phyloP scores from a whole-genome alignment of 306 rosid species.

The Hippophae gyantsensis region DNA sequence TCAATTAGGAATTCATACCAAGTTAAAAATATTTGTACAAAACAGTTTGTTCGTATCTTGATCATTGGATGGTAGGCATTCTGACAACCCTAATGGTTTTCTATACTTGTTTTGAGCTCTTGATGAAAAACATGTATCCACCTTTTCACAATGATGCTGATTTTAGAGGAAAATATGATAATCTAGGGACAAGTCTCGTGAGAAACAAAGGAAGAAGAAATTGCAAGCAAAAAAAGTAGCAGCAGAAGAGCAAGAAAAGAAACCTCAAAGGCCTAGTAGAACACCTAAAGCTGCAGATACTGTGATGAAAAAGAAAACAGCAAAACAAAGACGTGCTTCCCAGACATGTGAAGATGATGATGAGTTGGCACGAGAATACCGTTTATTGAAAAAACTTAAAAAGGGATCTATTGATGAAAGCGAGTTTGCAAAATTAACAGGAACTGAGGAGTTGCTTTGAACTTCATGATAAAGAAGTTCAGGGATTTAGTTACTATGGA shows the following conservation, averaged over 20 bases:
- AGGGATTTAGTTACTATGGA: too few relatives aligned
- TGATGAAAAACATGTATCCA: too few relatives aligned
- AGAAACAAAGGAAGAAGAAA: constrained; percentile 84
- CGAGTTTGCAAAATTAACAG: constrained; percentile 72
- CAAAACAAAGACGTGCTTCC: constrained; percentile 72
- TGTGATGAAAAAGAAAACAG: constrained; percentile 66
- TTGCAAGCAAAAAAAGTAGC: constrained; percentile 66
- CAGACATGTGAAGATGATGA: constrained; percentile 81
- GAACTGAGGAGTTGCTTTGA: constrained; percentile 72
- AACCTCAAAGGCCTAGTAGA: constrained; percentile 39
- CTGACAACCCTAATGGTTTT: too few relatives aligned
- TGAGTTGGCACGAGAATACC: constrained; percentile 65
- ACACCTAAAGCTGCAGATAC: constrained; percentile 20
- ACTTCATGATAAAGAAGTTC: not conserved
- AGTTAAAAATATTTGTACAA: too few relatives aligned
- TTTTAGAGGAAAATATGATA: not conserved
- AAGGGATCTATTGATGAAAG: constrained; percentile 65
- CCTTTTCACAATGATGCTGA: too few relatives aligned
- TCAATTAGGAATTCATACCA: too few relatives aligned
- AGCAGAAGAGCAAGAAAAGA: constrained; percentile 45
- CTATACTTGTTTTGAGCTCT: too few relatives aligned
- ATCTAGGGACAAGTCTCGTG: constrained; percentile 74
- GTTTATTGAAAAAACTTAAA: constrained; percentile 75
- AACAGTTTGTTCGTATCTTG: too few relatives aligned
- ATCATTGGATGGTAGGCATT: too few relatives aligned